These are phyloP conservation scores for Geotrichum europaeum DNA, from an alignment of 1,139 yeast genomes.

Conservation along the genomic window DNA sequence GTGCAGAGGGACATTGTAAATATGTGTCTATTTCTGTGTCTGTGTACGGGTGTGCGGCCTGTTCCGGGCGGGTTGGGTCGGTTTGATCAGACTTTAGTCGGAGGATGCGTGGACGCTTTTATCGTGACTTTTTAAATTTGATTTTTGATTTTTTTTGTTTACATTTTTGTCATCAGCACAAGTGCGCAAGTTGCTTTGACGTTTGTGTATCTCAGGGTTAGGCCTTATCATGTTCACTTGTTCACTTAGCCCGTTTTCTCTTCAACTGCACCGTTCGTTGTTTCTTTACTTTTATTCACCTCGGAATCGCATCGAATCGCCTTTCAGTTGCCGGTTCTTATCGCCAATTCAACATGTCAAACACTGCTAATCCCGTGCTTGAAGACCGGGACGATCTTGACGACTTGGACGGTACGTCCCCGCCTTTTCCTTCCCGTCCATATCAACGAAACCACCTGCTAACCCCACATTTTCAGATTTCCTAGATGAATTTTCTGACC, in stretches of 20 bases:
- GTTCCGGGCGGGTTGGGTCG: neutral
- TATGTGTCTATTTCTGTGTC: neutral
- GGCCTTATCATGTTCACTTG: neutral
- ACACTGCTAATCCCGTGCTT: neutral
- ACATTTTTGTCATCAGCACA: neutral
- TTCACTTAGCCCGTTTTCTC: neutral
- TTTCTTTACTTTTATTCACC: neutral
- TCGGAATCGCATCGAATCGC: neutral
- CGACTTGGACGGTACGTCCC: slow-evolving; percentile 35
- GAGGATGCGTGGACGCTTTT: neutral
- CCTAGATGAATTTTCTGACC: slow-evolving; percentile 52
- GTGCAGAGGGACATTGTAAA: slow-evolving; percentile 44
- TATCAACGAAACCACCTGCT: neutral
- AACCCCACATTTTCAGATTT: slow-evolving; percentile 24
- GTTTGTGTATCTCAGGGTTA: neutral
- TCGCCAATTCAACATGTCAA: neutral
- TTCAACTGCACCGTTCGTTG: neutral
- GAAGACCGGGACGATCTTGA: slow-evolving; percentile 37
- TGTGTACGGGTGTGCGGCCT: neutral
- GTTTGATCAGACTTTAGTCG: neutral
- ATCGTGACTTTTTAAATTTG: neutral
- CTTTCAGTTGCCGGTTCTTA: neutral
- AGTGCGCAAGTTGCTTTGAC: neutral
- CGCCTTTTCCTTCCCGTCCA: neutral
- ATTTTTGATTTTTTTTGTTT: neutral